Base-by-base conservation (phyloP, 768 basidiomycete genomes). In the Tylopilus intermedius region DNA sequence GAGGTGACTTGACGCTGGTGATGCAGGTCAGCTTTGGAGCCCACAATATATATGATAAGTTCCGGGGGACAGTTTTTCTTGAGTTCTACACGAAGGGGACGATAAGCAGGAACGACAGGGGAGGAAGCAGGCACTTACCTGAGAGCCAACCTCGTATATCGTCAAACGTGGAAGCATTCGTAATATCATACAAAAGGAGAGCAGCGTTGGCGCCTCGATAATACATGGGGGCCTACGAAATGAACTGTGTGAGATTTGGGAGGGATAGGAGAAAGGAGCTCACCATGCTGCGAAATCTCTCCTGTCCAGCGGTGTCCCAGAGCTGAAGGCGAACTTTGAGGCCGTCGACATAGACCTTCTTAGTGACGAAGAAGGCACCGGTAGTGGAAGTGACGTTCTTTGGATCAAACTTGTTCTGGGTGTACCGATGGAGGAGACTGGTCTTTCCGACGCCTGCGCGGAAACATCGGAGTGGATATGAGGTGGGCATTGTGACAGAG, bases 181-280 rank as follows among this genome's bases (percentile, higher is more conserved):
- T 94, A 61, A 95, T 91, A 77, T 97, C 94, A 74, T 97, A 97
- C 67, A 95, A 79, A 61, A 96, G 78, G 57, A 97, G 80, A 35
- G 94, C 94, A 59, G 93, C 94, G 67, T 94, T 90, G 63, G 94
- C 90, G 67, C 92, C 92, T 73, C 92, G 84, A 79, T 94, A 94
- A 76, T 94, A 95, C 86, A 95, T 93, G 60, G 90, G 91, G 62
- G 93, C 93, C 91, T 91, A 62, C 45, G 42, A 42, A 42, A 32
- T 43, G 42, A 49, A 15, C 6, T 48, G 60, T 47, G 54, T 53
- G 42, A 50, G 57, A 53, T 41, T 26, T 21, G 45, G 45, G 38
- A 47, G 44, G 35, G 6, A 27, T 22, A 24, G 30, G 44, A 24
- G 15, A 45, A 13, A 21, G 43, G 46, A 21, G 72, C 82, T 40